These are phyloP conservation scores for Coccomyxa subellipsoidea DNA, from an alignment of 163 green algal genomes.

Conservation along the genomic window DNA sequence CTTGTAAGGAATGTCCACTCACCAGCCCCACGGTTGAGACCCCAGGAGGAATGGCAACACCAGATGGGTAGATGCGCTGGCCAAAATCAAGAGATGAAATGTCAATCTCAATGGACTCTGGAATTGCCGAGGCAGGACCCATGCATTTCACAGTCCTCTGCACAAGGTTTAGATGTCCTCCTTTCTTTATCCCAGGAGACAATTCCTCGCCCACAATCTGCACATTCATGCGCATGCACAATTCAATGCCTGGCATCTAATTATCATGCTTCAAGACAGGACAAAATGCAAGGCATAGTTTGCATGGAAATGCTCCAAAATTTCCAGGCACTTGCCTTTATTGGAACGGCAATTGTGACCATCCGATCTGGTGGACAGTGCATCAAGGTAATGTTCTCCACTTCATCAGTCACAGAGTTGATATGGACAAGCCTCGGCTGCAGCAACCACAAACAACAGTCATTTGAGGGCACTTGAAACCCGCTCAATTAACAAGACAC, in stretches of 20 bases:
- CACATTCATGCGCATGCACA: no score
- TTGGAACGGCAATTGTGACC: constrained; percentile 1
- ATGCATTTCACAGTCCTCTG: background rate
- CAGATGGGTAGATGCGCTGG: background rate
- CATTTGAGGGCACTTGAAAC: no score
- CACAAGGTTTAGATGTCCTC: constrained; percentile 8
- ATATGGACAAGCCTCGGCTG: constrained; percentile 8
- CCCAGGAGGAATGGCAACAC: background rate
- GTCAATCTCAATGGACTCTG: constrained; percentile 7
- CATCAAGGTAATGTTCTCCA: constrained; percentile 21
- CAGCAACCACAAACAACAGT: background rate
- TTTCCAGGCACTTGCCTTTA: background rate
- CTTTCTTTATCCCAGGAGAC: constrained; percentile 14
- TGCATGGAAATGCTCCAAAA: background rate
- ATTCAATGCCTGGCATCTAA: no score
- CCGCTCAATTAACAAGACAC: no score
- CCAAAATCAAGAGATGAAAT: background rate
- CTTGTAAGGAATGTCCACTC: background rate
- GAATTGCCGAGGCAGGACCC: background rate
- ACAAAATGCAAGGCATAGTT: background rate
- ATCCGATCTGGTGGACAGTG: constrained; percentile 10
- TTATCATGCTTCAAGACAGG: no score
- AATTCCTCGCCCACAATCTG: constrained; percentile 12
- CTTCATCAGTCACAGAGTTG: background rate
- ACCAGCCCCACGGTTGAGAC: background rate